Evolutionary conservation across 768 basidiomycete genomes (phyloP), one percentile per base, ranked within the genome.

Genomic region (Serendipita sp.): DNA sequence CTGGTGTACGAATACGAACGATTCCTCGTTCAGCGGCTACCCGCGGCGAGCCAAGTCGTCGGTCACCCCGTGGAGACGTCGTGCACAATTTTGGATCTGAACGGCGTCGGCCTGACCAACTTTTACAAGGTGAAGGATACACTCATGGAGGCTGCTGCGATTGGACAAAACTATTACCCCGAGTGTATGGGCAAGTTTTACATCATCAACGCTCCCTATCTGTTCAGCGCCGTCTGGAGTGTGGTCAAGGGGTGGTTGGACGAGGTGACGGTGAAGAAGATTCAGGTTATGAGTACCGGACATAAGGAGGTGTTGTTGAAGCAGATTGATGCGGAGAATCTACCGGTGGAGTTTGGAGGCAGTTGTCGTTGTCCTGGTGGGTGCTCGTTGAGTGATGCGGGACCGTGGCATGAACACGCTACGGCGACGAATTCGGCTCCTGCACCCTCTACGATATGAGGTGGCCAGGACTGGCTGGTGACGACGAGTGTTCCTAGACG

Each of bases 171-270:
- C 76, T 79, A 87, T 67, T 98, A 93, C 73, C 90, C 92, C 1
- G 90, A 95, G 73, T 83, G 79, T 67, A 91, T 97, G 95, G 95
- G 95, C 76, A 90, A 89, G 71, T 97, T 99, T 78, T 99, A 90
- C 79, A 93, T 98, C 79, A 88, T 96, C 80, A 97, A 98, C 70
- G 89, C 91, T 0, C 95, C 95, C 0, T 97, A 87, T 84, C 79
- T 83, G 60, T 99, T 99, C 77, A 81, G 82, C 58, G 81, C 86
- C 42, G 87, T 95, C 22, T 99, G 94, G 94, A 71, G 76, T 20
- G 71, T 93, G 66, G 82, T 98, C 77, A 95, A 90, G 76, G 84
- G 83, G 2, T 98, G 90, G 90, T 76, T 99, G 68, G 95, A 98
- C 73, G 84, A 85, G 68, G 96, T 94, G 28, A 99, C 95, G 30